These are phyloP conservation scores for Leptographium radiaticola DNA, from an alignment of 2,329 filamentous ascomycete species.

Conservation along the genomic window DNA sequence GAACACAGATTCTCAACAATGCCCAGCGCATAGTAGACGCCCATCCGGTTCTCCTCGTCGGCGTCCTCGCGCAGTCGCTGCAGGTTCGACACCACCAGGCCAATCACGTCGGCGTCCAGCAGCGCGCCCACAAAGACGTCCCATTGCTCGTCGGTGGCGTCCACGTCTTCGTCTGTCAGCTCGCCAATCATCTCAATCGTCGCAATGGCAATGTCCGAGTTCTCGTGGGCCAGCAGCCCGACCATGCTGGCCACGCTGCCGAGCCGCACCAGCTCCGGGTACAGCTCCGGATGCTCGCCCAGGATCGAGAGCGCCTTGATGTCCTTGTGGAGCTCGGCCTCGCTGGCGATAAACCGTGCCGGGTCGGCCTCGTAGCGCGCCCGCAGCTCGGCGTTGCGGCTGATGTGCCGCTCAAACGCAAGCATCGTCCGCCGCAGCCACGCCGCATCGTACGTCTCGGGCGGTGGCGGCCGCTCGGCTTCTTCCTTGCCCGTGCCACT, in stretches of 20 bases:
- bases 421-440: conserved; percentile 77
- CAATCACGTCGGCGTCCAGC: conserved; percentile 57
- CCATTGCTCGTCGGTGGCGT: conserved; percentile 71
- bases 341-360: conserved; percentile 68
- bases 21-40: conserved; percentile 73
- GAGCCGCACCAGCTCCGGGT: conserved; percentile 64
- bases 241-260: conserved; percentile 65
- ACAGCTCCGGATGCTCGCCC: conserved; percentile 74
- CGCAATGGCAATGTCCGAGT: conserved; percentile 90
- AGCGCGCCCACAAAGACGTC: conserved; percentile 56
- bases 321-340: conserved; percentile 80
- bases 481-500: conserved; percentile 21
- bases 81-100: conserved; percentile 66
- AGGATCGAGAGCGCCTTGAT: conserved; percentile 80
- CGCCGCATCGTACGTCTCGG: conserved; percentile 68
- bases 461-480: conserved; percentile 35
- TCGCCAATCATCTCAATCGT: conserved; percentile 83
- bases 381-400: conserved; percentile 78
- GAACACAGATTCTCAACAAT: conserved; percentile 81
- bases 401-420: conserved; percentile 81
- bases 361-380: conserved; percentile 74
- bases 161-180: conserved; percentile 84
- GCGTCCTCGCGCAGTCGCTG: conserved; percentile 63
- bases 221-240: conserved; percentile 79
- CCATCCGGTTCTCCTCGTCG: conserved; percentile 59